These are phyloP conservation scores for Scenedesmus sp. DNA, from an alignment of 163 green algal species.

Conservation along the genomic window DNA sequence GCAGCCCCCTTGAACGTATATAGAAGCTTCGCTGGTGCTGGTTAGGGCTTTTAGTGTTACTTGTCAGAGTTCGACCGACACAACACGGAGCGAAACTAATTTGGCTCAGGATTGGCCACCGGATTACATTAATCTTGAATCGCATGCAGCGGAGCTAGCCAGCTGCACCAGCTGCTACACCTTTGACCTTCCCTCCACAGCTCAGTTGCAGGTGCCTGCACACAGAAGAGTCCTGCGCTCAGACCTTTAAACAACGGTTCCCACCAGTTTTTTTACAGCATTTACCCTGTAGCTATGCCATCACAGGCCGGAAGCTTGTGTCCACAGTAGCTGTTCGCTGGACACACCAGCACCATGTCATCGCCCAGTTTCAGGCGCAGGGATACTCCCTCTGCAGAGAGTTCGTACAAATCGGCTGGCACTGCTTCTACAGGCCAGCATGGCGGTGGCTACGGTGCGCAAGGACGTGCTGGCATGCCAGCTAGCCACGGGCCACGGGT, in stretches of 20 bases:
- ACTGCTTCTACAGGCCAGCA: neutral
- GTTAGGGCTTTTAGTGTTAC: neutral
- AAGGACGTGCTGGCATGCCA: neutral
- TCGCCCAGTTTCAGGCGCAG: neutral
- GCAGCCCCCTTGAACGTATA: neutral
- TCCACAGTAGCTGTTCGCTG: neutral
- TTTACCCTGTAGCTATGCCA: neutral
- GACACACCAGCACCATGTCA: neutral
- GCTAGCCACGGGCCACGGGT: neutral
- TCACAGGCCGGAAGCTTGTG: neutral
- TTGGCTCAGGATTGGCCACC: neutral
- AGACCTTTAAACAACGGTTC: no score
- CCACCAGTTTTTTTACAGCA: neutral
- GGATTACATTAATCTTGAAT: no score
- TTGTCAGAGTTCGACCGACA: neutral
- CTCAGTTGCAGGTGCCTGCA: neutral
- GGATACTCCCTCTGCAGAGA: conserved; percentile 20
- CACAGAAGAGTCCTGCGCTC: neutral
- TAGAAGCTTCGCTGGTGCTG: neutral
- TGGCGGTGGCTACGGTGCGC: neutral
- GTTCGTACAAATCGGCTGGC: neutral
- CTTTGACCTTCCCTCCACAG: neutral
- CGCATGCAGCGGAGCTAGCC: neutral
- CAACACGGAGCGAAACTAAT: neutral
- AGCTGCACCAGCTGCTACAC: neutral